Percentiles rank a stretch among this genome's conserved stretches.
Conservation (phyloP, 2,329 filamentous ascomycete genomes). For the Blastomyces parvus region DNA sequence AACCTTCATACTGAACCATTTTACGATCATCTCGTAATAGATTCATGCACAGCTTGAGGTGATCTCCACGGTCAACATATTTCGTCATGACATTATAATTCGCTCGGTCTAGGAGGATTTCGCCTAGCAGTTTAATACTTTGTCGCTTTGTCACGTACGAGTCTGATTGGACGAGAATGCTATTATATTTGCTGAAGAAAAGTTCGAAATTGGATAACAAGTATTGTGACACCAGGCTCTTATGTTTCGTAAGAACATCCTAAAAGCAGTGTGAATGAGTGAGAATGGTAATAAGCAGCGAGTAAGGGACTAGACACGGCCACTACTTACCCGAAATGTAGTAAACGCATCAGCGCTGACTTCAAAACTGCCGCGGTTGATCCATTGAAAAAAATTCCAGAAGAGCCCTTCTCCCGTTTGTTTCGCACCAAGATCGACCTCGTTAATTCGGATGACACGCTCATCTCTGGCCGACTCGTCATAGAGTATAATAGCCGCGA, state of each 20-base stretch:
- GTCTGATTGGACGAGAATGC: constrained; percentile 75
- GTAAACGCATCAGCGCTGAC: constrained; percentile 96
- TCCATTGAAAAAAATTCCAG: constrained; percentile 96
- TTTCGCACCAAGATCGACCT: constrained; percentile 64
- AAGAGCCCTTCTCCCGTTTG: constrained; percentile 80
- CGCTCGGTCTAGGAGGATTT: constrained; percentile 85
- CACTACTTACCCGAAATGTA: constrained; percentile 68
- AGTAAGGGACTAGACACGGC: not conserved
- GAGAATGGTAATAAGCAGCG: not conserved
- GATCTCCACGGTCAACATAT: constrained; percentile 90
- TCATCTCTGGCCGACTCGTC: constrained; percentile 72
- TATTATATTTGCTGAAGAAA: constrained; percentile 89
- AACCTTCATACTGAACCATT: constrained; percentile 99
- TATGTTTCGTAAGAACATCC: constrained; percentile 93
- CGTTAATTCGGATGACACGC: constrained; percentile 63
- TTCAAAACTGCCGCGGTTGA: constrained; percentile 92
- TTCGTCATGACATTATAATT: constrained; percentile 98
- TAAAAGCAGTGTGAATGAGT: constrained; percentile 28
- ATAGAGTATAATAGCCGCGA: constrained; percentile 84
- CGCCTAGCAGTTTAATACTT: constrained; percentile 92
- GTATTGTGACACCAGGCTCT: constrained; percentile 79
- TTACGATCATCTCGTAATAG: constrained; percentile 87
- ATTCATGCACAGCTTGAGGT: constrained; percentile 98
- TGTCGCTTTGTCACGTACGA: constrained; percentile 97
- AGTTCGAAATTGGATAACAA: constrained; percentile 81